phyloP scores from a whole-genome alignment of 78 protist genomes.

The Paratrimastix pyriformis region DNA sequence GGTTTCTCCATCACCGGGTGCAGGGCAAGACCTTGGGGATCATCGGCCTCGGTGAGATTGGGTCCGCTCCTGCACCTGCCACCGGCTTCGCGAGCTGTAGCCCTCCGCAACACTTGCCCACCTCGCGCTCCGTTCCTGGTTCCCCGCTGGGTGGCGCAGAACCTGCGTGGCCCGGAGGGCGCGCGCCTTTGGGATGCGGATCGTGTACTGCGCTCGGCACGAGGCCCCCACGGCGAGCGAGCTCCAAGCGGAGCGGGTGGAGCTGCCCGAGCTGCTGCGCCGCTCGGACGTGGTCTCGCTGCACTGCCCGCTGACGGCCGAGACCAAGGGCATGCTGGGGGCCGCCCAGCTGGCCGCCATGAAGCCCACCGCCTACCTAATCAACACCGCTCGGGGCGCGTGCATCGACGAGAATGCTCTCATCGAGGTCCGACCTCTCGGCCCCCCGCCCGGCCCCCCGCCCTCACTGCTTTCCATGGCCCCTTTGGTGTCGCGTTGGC shows the following conservation, averaged over 20 bases:
- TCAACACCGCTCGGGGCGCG: constrained; percentile 12
- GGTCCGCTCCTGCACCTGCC: no score
- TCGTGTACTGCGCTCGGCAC: not conserved
- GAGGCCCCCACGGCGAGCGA: not conserved
- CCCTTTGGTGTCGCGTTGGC: no score
- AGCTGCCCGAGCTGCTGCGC: not conserved
- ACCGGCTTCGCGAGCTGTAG: no score
- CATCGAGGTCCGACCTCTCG: no score
- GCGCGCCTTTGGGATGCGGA: not conserved
- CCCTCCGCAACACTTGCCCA: no score
- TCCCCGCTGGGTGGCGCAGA: no score
- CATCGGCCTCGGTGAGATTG: no score
- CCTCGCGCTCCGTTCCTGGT: no score
- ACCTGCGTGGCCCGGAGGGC: not conserved
- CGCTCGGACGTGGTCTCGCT: not conserved
- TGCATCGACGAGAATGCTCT: constrained; percentile 2
- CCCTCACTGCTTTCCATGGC: no score
- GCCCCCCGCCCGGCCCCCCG: no score
- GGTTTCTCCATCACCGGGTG: no score
- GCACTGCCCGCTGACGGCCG: not conserved
- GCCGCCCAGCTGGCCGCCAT: not conserved
- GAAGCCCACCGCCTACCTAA: not conserved
- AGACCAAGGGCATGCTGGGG: not conserved
- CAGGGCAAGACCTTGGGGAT: no score
- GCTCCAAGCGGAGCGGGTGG: not conserved